A percentile compares a stretch with the other conserved stretches of the same genome.
Evolutionary conservation across 129 eudicot species (phyloP).

Genomic region (Centrapalus pauciflorus): DNA sequence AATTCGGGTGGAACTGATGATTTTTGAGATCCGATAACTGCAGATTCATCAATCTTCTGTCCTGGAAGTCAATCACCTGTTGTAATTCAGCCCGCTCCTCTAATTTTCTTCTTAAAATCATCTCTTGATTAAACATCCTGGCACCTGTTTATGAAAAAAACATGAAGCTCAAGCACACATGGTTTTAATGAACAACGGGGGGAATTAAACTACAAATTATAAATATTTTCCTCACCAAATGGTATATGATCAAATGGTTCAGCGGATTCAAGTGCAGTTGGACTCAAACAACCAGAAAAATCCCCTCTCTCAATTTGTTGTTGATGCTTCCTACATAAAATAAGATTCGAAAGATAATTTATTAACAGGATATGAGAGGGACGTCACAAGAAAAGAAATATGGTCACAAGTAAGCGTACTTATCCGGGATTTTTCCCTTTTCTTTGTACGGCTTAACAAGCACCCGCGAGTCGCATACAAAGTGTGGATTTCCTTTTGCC

Average conservation of each 20-base stretch:
- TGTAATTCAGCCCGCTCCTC: constrained; percentile 84
- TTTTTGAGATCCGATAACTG: constrained; percentile 58
- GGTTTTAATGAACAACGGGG: neutral
- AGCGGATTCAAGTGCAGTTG: constrained; percentile 67
- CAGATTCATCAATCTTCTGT: constrained; percentile 68
- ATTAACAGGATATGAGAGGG: too few relatives aligned
- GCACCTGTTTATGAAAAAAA: constrained; percentile 39
- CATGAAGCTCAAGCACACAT: neutral
- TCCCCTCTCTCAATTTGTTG: constrained; percentile 72
- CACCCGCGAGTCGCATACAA: constrained; percentile 95
- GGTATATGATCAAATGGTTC: constrained; percentile 65
- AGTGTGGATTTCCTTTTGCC: constrained; percentile 98
- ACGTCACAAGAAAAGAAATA: neutral
- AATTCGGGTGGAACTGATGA: constrained; percentile 44
- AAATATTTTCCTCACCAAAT: constrained; percentile 38
- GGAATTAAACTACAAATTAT: neutral
- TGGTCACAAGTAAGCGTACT: constrained; percentile 29
- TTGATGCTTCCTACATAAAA: constrained; percentile 56
- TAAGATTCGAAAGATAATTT: neutral
- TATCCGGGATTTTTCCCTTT: constrained; percentile 91
- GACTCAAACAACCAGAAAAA: constrained; percentile 58
- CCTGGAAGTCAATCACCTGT: constrained; percentile 79
- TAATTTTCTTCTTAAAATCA: constrained; percentile 67
- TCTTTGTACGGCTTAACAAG: constrained; percentile 98
- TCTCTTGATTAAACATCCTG: constrained; percentile 64